Evolutionary conservation across 2,329 filamentous ascomycete species (phyloP).

Genomic region (Penicillium thymicola): DNA sequence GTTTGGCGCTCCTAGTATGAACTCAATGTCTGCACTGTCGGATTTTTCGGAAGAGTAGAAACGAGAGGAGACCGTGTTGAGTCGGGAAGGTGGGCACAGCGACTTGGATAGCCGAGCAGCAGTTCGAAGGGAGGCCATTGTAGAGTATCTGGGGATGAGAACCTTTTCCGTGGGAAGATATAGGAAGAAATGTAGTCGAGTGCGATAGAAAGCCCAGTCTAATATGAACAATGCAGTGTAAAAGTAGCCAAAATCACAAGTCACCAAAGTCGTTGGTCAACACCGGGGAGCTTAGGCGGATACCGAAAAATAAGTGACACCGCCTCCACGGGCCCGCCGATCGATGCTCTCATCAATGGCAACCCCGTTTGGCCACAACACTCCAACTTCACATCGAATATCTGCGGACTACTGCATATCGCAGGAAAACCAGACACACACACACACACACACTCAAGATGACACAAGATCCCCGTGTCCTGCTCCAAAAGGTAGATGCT

Average conservation of each 20-base stretch:
- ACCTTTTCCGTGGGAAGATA: not conserved
- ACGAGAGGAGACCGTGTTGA: conserved; percentile 9
- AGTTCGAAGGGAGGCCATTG: conserved; percentile 17
- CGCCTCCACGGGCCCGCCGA: conserved; percentile 23
- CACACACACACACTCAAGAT: conserved; percentile 44
- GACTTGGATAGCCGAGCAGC: conserved; percentile 16
- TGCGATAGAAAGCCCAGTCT: not conserved
- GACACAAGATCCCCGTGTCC: conserved; percentile 72
- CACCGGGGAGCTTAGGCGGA: conserved; percentile 8
- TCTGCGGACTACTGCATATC: conserved; percentile 1
- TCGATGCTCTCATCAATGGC: conserved; percentile 20
- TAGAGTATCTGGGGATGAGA: not conserved
- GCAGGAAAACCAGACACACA: not conserved
- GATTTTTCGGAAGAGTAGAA: conserved; percentile 25
- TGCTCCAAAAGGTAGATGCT: conserved; percentile 68
- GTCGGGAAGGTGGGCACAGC: conserved; percentile 2
- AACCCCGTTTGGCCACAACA: conserved; percentile 16
- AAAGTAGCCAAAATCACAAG: not conserved
- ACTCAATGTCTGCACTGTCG: conserved; percentile 30
- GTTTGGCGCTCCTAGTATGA: conserved; percentile 64
- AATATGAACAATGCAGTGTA: not conserved
- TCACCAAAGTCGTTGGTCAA: not conserved
- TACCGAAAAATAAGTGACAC: conserved; percentile 17
- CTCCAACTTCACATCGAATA: conserved; percentile 13
- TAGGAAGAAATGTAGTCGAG: not conserved